Base-by-base conservation (phyloP, 1,284 basidiomycete species). In the Marasmius tenuissimus region DNA sequence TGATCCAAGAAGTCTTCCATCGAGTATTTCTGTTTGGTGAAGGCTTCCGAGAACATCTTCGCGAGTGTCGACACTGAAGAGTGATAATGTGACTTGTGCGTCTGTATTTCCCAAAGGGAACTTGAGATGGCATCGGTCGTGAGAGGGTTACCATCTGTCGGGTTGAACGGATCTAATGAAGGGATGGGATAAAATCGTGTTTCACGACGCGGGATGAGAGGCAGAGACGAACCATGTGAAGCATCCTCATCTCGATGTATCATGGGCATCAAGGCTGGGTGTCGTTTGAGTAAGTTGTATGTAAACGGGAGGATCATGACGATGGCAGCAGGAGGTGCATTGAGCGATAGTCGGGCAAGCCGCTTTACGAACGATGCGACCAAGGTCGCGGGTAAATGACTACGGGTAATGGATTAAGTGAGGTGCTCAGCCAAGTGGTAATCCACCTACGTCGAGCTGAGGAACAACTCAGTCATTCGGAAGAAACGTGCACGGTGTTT, bases 1-100 rank as follows among this genome's bases (percentile, higher is more conserved):
- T 98, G 95, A 76, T 99, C 97, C 70, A 98, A 75, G 73, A 99
- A 99, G 73, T 99, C 97, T 68, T 99, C 97, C 83, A 98, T 86
- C 34, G 86, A 81, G 75, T 96, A 98, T 34, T 84, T 83, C 11
- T 91, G 93, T 71, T 96, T 96, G 8, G 94, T 98, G 75, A 99
- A 98, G 1, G 93, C 91, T 72, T 97, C 96, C 11, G 85, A 84
- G 65, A 98, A 92, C 59, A 99, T 89, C 68, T 91, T 89, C 16
- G 88, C 89, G 58, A 99, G 76, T 0, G 94, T 94, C 9, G 92
- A 87, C 9, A 97, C 90, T 0, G 88, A 85, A 1, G 92, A 79
- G 61, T 97, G 87, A 72, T 98, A 98, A 75, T 99, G 97, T 16
- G 82, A 76, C 66, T 86, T 82, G 64, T 97, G 89, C 0, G 92